Evolutionary conservation across 352 stramenopile species (phyloP).

Genomic region (Phytophthora syringae): DNA sequence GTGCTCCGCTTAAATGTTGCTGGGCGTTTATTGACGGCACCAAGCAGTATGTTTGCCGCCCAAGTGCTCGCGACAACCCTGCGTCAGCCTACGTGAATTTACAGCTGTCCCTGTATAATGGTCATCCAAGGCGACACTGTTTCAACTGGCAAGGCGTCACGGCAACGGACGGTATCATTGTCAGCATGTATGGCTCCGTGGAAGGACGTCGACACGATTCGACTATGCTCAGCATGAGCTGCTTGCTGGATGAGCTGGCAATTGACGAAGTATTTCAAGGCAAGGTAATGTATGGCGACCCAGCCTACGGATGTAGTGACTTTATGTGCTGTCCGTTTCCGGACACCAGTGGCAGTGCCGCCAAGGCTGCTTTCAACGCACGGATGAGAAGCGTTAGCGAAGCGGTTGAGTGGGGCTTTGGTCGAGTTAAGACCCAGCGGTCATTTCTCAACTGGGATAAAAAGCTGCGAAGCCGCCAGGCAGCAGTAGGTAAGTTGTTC

Average conservation of each 20-base stretch:
- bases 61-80: background rate
- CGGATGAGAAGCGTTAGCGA: background rate
- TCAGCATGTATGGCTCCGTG: background rate
- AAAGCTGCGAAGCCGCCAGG: background rate
- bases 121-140: background rate
- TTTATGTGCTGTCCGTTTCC: background rate
- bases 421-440: background rate
- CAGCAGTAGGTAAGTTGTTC: background rate
- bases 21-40: background rate
- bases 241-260: background rate
- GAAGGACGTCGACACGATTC: background rate
- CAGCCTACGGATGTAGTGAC: background rate
- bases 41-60: background rate
- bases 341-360: background rate
- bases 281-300: background rate
- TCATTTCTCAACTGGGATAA: background rate
- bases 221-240: background rate
- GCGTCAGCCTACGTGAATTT: background rate
- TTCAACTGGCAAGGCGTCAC: background rate
- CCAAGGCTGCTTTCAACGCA: background rate
- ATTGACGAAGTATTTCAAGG: background rate
- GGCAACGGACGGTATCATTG: background rate
- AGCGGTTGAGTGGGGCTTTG: background rate
- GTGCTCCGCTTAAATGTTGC: background rate
- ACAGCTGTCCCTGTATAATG: background rate